phyloP scores from a whole-genome alignment of 768 basidiomycete species.

The Phanerochaete sordida region DNA sequence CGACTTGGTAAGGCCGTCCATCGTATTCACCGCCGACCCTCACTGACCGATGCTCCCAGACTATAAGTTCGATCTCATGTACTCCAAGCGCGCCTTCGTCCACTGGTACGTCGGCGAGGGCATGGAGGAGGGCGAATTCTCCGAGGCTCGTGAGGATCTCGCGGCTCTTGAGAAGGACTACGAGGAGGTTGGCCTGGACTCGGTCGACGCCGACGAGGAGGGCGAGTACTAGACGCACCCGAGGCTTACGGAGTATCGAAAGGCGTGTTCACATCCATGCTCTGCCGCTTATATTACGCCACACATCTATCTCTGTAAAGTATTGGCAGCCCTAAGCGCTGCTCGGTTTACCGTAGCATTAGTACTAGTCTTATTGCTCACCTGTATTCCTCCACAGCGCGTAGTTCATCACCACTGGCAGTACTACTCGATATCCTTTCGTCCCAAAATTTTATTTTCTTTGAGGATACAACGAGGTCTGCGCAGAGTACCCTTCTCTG shows the following conservation, averaged over 20 bases:
- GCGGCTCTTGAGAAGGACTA: constrained; percentile 99
- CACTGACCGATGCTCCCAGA: constrained; percentile 27
- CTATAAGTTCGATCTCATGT: constrained; percentile 79
- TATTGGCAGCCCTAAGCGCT: neutral
- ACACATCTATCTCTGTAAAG: neutral
- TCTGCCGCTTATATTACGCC: neutral
- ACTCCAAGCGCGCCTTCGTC: constrained; percentile 56
- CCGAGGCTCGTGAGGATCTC: constrained; percentile 97
- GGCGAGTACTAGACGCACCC: constrained; percentile 39
- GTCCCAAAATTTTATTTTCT: no score
- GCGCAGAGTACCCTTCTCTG: no score
- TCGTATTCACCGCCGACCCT: neutral
- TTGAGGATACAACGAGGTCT: no score
- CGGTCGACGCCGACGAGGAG: constrained; percentile 46
- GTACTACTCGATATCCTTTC: neutral
- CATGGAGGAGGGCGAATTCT: constrained; percentile 94
- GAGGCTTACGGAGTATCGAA: neutral
- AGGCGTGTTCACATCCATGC: neutral
- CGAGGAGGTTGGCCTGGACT: constrained; percentile 71
- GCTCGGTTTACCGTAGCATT: constrained; percentile 5
- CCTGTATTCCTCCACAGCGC: neutral
- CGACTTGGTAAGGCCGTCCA: constrained; percentile 33
- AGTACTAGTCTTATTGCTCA: neutral
- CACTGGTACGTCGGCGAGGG: constrained; percentile 74
- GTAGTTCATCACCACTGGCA: neutral